These are phyloP conservation scores for Penicillium sp. DNA, from an alignment of 2,329 filamentous ascomycete genomes.

Conservation along the genomic window DNA sequence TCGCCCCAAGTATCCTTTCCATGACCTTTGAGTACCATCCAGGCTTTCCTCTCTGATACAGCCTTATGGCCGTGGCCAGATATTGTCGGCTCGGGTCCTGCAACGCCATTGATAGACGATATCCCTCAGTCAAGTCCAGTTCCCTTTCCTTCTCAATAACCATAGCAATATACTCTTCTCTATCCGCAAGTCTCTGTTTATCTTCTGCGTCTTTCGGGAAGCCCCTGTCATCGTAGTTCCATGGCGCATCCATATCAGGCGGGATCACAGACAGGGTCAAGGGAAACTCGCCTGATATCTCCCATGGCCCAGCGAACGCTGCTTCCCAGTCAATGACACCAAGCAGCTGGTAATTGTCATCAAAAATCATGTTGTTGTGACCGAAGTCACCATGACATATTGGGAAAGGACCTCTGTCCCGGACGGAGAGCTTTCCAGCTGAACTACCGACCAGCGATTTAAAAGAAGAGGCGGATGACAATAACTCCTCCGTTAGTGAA, in stretches of 20 bases:
- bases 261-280: slow-evolving; percentile 4
- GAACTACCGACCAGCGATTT: background rate
- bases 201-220: slow-evolving; percentile 2
- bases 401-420: slow-evolving; percentile 3
- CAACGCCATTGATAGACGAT: slow-evolving; percentile 5
- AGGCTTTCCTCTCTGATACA: slow-evolving; percentile 7
- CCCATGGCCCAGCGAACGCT: slow-evolving; percentile 4
- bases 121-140: slow-evolving; percentile 4
- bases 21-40: slow-evolving; percentile 7
- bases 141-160: slow-evolving; percentile 5
- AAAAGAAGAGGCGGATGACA: slow-evolving; percentile 4
- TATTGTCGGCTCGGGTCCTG: slow-evolving; percentile 3
- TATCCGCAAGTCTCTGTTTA: slow-evolving; percentile 2
- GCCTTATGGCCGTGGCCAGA: slow-evolving; percentile 7
- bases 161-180: slow-evolving; percentile 3
- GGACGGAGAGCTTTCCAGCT: slow-evolving; percentile 3
- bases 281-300: slow-evolving; percentile 3
- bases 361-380: slow-evolving; percentile 6
- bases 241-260: slow-evolving; percentile 6
- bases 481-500: slow-evolving; percentile 4
- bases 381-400: slow-evolving; percentile 3
- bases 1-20: slow-evolving; percentile 2
- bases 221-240: slow-evolving; percentile 6
- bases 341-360: slow-evolving; percentile 3
- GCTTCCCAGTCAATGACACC: slow-evolving; percentile 8